Conservation (phyloP, 2,329 filamentous ascomycete species). For the Penicillium sp. region DNA sequence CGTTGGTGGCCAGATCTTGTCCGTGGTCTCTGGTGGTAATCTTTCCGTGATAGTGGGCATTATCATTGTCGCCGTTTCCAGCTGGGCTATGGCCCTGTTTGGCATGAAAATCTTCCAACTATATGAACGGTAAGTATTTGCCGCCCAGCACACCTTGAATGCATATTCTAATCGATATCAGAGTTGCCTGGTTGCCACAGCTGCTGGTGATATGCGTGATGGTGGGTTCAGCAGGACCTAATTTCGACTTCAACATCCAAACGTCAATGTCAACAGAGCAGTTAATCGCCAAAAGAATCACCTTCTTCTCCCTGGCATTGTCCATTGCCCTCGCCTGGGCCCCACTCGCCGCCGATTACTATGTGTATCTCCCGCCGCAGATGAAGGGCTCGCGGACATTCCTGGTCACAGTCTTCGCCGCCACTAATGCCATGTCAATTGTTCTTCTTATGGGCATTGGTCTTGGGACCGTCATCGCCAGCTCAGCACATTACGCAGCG, state of each 20-base stretch:
- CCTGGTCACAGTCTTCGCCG: slow-evolving; percentile 37
- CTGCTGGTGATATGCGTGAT: slow-evolving; percentile 42
- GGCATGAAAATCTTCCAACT: slow-evolving; percentile 44
- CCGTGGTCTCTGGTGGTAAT: slow-evolving; percentile 37
- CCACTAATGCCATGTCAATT: slow-evolving; percentile 33
- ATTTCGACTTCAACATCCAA: slow-evolving; percentile 34
- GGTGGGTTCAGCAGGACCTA: slow-evolving; percentile 40
- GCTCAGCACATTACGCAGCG: slow-evolving; percentile 23
- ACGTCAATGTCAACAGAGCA: slow-evolving; percentile 26
- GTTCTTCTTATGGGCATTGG: slow-evolving; percentile 42
- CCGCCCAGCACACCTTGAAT: neutral
- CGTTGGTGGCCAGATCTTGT: slow-evolving; percentile 46
- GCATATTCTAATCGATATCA: slow-evolving; percentile 4
- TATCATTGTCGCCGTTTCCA: slow-evolving; percentile 36
- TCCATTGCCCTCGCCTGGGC: slow-evolving; percentile 37
- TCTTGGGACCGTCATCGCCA: slow-evolving; percentile 39
- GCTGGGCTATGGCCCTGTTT: slow-evolving; percentile 38
- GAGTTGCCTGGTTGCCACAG: slow-evolving; percentile 43
- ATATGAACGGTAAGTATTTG: slow-evolving; percentile 40
- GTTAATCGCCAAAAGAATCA: slow-evolving; percentile 37
- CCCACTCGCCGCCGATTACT: slow-evolving; percentile 42
- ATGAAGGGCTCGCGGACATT: slow-evolving; percentile 39
- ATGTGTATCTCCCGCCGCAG: slow-evolving; percentile 43
- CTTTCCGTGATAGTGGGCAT: slow-evolving; percentile 42
- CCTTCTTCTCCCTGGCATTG: slow-evolving; percentile 38